A percentile compares a stretch with the other conserved stretches of the same genome.
These are phyloP conservation scores for Eleusine coracana DNA, from an alignment of 176 grass and related monocot genomes.

Conservation along the genomic window DNA sequence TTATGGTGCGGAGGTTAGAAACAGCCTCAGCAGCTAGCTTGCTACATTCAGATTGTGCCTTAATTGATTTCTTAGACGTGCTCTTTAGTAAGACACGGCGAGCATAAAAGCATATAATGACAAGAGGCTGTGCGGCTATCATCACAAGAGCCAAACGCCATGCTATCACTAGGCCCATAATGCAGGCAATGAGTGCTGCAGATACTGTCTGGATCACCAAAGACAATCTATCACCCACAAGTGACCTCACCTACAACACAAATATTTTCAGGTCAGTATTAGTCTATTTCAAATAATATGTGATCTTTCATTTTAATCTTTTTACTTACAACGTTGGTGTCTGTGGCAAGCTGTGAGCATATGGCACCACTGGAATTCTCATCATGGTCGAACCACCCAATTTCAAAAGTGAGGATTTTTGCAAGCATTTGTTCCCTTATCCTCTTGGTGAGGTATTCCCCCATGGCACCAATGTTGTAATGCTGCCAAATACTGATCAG, in stretches of 20 bases:
- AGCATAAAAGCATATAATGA: slow-evolving; percentile 88
- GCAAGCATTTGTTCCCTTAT: slow-evolving; percentile 78
- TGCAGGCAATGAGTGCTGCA: slow-evolving; percentile 72
- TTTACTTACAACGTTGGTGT: slow-evolving; percentile 74
- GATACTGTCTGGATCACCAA: slow-evolving; percentile 85
- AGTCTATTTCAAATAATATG: neutral
- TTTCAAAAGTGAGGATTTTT: slow-evolving; percentile 90
- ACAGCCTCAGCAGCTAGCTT: slow-evolving; percentile 93
- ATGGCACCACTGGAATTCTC: slow-evolving; percentile 91
- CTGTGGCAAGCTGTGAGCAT: slow-evolving; percentile 88
- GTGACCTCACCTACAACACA: slow-evolving; percentile 71
- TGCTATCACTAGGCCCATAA: slow-evolving; percentile 87
- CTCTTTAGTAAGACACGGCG: slow-evolving; percentile 79
- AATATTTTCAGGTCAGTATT: slow-evolving; percentile 25
- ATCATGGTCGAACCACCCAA: slow-evolving; percentile 89
- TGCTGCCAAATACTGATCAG: slow-evolving; percentile 84
- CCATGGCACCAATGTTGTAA: slow-evolving; percentile 94
- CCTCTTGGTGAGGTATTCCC: slow-evolving; percentile 96
- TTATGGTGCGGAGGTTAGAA: slow-evolving; percentile 83
- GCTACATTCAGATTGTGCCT: slow-evolving; percentile 74
- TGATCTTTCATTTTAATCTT: neutral
- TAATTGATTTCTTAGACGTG: slow-evolving; percentile 81
- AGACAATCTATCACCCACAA: slow-evolving; percentile 86
- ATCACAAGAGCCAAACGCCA: slow-evolving; percentile 88
- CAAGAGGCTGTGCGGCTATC: slow-evolving; percentile 86